Evolutionary conservation across 176 grass and related monocot genomes (phyloP), one percentile per base, ranked within the genome.

Genomic region (Triticum timopheevii): DNA sequence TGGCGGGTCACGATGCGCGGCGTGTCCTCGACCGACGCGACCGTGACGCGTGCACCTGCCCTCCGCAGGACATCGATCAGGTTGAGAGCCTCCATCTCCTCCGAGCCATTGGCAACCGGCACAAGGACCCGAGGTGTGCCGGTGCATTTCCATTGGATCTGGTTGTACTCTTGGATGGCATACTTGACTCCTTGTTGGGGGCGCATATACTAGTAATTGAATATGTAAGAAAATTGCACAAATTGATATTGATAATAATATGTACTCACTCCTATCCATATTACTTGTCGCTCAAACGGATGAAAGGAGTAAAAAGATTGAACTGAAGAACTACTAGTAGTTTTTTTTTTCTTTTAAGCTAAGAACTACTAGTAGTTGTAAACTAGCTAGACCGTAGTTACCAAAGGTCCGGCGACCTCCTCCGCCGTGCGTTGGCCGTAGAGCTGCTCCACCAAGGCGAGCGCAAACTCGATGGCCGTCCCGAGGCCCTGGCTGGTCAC

Each of bases 51-150:
- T 72, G 91, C 96, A 85, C 91, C 91, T 30, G 96, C 96, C 87
- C 93, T 90, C 4, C 88, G 87, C 65, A 98, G 81, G 82, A 92
- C 54, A 52, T 98, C 96, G 50, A 98, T 98, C 68, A 98, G 90
- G 85, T 90, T 95, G 22, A 92, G 20, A 62, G 96, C 86, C 58
- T 98, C 96, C 86, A 98, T 98, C 89, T 98, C 96, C 87, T 95
- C 96, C 1, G 93, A 90, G 34, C 93, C 96, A 87, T 95, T 89
- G 62, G 93, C 96, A 82, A 98, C 86, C 25, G 96, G 93, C 47
- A 98, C 96, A 89, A 98, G 91, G 86, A 98, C 83, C 91, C 86
- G 85, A 82, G 93, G 96, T 78, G 69, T 92, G 63, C 68, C 80
- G 17, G 82, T 74, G 88, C 79, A 95, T 76, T 94, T 92, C 93